Base-by-base conservation (phyloP, 2,329 filamentous ascomycete species). In the Aureobasidium leucospermi region DNA sequence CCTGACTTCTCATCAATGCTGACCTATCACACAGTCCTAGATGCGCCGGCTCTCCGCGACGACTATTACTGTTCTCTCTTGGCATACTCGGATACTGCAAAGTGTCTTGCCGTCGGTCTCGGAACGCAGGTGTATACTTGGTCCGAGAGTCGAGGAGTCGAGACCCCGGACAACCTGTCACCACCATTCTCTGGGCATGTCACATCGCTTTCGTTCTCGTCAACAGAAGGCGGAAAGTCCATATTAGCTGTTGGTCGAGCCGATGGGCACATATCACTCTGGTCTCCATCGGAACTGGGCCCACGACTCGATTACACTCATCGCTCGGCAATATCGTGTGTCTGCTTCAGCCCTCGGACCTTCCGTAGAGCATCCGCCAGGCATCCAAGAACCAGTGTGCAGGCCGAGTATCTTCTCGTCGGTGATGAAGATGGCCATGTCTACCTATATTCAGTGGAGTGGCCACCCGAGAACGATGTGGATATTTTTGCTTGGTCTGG, bases 1-100 rank as follows among this genome's bases (percentile, higher is more conserved):
- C 7, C 6, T 13, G 31, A 23, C 41, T 32, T n/a, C 31, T 11
- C 16, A 38, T 31, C 48, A 58, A 32, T 58, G 45, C 69, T 80
- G 59, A 79, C 67, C 60, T 15, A 2, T 28, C n/a, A 9, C 63
- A 88, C 85, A 75, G 88, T 96, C 6, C 80, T 99, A 5, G 90
- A 96, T 74, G 93, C 93, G 8, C 91, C 92, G 2, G 84, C 85
- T 55, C 78, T 97, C n/a, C 85, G 90, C 60, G 91, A 97, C 67
- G 93, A 99, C 72, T 99, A 92, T 71, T 99, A 99, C 71, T 96
- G 91, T 74, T 94, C 92, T 0, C 81, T 92, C 2, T 79, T 99
- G 58, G 90, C 94, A 9, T 97, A 96, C 71, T 96, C 88, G 0
- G 73, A 81, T 42, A 88, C 83, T 7, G 82, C 85, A 53, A 83